phyloP scores from a whole-genome alignment of 208 protist genomes.

The Acanthamoeba healyi region DNA sequence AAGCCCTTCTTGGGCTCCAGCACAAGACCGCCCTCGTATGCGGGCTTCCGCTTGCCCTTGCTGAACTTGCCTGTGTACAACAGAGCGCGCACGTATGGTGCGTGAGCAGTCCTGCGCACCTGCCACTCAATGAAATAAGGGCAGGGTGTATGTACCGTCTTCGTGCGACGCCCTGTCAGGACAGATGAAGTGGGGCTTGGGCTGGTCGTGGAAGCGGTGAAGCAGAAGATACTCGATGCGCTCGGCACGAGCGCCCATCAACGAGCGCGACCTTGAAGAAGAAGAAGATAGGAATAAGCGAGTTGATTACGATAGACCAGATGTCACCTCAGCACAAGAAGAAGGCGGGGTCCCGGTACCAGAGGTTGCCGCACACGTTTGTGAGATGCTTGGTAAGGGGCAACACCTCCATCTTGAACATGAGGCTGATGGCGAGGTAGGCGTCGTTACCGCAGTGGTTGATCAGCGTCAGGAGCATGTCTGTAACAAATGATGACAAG shows the following conservation, averaged over 20 bases:
- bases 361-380: constrained; percentile 96
- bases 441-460: constrained; percentile 88
- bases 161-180: background rate
- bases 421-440: constrained; percentile 92
- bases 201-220: constrained; percentile 94
- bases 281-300: background rate
- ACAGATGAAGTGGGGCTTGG: constrained; percentile 62
- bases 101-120: background rate
- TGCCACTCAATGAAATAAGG: too few species aligned
- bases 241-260: constrained; percentile 96
- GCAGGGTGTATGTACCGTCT: too few species aligned
- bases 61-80: background rate
- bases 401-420: constrained; percentile 96
- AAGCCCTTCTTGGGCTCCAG: constrained; percentile 98
- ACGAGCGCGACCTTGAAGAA: constrained; percentile 84
- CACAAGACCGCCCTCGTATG: constrained; percentile 91
- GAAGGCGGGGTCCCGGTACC: constrained; percentile 83
- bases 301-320: background rate
- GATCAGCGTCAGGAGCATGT: constrained; percentile 69
- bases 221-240: constrained; percentile 99
- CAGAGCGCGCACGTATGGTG: background rate
- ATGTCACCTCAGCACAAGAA: too few species aligned
- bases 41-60: constrained; percentile 76
- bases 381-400: constrained; percentile 98
- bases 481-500: constrained; percentile 49